Evolutionary conservation across 805 yeast species (phyloP).

Genomic region (Alloascoidea africana): DNA sequence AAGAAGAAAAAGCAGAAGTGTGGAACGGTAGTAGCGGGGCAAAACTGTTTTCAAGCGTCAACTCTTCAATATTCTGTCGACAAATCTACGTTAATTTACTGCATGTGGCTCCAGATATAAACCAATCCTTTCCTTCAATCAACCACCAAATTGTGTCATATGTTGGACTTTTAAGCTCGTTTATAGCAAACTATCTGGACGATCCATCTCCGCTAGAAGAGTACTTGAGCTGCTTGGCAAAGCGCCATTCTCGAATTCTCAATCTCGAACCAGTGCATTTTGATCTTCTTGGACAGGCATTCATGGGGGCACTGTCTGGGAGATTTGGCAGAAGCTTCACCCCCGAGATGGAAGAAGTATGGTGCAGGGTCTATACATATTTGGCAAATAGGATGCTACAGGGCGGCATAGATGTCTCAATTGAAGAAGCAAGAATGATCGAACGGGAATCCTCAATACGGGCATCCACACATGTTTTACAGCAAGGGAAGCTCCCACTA

Average conservation of each 20-base stretch:
- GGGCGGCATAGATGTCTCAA: constrained; percentile 21
- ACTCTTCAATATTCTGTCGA: constrained; percentile 52
- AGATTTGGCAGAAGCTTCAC: constrained; percentile 12
- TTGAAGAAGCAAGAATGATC: too few relatives aligned
- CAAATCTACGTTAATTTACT: constrained; percentile 64
- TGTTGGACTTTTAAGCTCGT: constrained; percentile 62
- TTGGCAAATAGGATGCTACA: constrained; percentile 14
- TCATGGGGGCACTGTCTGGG: constrained; percentile 13
- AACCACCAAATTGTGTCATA: constrained; percentile 68
- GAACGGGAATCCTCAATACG: too few relatives aligned
- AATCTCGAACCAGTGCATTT: constrained; percentile 36
- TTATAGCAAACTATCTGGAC: constrained; percentile 51
- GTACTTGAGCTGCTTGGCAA: constrained; percentile 48
- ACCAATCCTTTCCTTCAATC: constrained; percentile 54
- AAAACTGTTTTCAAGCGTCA: too few relatives aligned
- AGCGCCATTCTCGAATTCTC: constrained; percentile 59
- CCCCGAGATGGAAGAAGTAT: constrained; percentile 14
- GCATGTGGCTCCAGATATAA: constrained; percentile 43
- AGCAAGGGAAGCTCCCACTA: too few relatives aligned
- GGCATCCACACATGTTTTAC: too few relatives aligned
- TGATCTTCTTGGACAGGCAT: constrained; percentile 15
- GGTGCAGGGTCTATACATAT: constrained; percentile 15
- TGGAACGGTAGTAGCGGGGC: too few relatives aligned
- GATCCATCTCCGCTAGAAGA: constrained; percentile 40
- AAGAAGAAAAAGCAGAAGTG: too few relatives aligned